phyloP scores from a whole-genome alignment of 2,329 filamentous ascomycete genomes.

The Magnaporthiopsis rhizophila region DNA sequence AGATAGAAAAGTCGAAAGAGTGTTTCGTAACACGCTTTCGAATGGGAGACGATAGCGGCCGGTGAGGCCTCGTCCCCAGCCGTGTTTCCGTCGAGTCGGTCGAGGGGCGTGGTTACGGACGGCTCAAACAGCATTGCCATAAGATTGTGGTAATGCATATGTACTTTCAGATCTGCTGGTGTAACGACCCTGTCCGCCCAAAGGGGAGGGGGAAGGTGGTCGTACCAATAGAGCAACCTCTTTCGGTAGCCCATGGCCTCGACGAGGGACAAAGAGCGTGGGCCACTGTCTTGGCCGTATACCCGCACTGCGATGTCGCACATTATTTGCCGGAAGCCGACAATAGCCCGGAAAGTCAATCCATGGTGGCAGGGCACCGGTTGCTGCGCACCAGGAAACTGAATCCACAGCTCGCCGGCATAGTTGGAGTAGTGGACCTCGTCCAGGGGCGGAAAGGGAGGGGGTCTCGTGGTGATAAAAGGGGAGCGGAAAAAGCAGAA shows the following conservation, averaged over 20 bases:
- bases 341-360: slow-evolving; percentile 19
- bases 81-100: not conserved
- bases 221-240: slow-evolving; percentile 13
- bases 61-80: not conserved
- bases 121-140: not conserved
- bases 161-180: slow-evolving; percentile 22
- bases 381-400: slow-evolving; percentile 18
- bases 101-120: not conserved
- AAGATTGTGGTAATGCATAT: slow-evolving; percentile 18
- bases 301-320: slow-evolving; percentile 18
- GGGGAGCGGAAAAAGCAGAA: slow-evolving; percentile 17
- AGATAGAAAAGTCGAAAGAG: slow-evolving; percentile 26
- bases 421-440: slow-evolving; percentile 18
- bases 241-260: slow-evolving; percentile 17
- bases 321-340: slow-evolving; percentile 20
- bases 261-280: slow-evolving; percentile 10
- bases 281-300: slow-evolving; percentile 12
- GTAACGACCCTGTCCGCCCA: slow-evolving; percentile 19
- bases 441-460: slow-evolving; percentile 18
- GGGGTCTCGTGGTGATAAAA: slow-evolving; percentile 16
- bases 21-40: slow-evolving; percentile 22
- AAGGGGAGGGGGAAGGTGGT: slow-evolving; percentile 19
- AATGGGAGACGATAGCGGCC: slow-evolving; percentile 5
- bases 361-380: slow-evolving; percentile 19
- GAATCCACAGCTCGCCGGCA: slow-evolving; percentile 24